phyloP scores from a whole-genome alignment of 352 stramenopile species.

The Phytophthora aleatoria region DNA sequence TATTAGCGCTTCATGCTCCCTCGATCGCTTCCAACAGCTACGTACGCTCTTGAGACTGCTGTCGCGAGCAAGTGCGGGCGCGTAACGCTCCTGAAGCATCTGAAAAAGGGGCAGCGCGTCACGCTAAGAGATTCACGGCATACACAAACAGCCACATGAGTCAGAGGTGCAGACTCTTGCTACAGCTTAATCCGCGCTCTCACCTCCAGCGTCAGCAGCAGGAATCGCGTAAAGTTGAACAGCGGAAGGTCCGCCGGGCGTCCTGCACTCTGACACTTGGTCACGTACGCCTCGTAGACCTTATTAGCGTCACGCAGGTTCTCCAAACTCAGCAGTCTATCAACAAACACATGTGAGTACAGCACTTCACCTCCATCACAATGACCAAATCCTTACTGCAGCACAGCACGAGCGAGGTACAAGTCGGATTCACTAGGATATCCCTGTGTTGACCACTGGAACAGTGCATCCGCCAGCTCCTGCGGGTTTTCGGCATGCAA shows the following conservation, averaged over 20 bases:
- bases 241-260: slow-evolving; percentile 70
- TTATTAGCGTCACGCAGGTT: slow-evolving; percentile 89
- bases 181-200: background rate
- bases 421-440: slow-evolving; percentile 85
- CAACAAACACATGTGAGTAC: slow-evolving; percentile 12
- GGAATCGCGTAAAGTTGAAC: slow-evolving; percentile 84
- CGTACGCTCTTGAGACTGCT: slow-evolving; percentile 78
- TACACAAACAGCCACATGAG: background rate
- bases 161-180: background rate
- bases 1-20: slow-evolving; percentile 4
- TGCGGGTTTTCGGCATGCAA: slow-evolving; percentile 73
- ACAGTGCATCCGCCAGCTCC: slow-evolving; percentile 73
- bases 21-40: slow-evolving; percentile 13
- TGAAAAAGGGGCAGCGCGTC: slow-evolving; percentile 88
- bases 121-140: slow-evolving; percentile 46
- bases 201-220: slow-evolving; percentile 87
- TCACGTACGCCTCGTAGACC: slow-evolving; percentile 72
- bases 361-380: slow-evolving; percentile 1
- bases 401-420: slow-evolving; percentile 72
- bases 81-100: slow-evolving; percentile 86
- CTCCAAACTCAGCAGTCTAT: slow-evolving; percentile 71
- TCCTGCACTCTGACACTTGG: slow-evolving; percentile 46
- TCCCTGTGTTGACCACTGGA: slow-evolving; percentile 74
- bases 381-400: slow-evolving; percentile 61
- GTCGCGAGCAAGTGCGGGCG: slow-evolving; percentile 73